Evolutionary conservation across 768 basidiomycete species (phyloP), one percentile per base, ranked within the genome.

Genomic region (Hygrocybe punicea): DNA sequence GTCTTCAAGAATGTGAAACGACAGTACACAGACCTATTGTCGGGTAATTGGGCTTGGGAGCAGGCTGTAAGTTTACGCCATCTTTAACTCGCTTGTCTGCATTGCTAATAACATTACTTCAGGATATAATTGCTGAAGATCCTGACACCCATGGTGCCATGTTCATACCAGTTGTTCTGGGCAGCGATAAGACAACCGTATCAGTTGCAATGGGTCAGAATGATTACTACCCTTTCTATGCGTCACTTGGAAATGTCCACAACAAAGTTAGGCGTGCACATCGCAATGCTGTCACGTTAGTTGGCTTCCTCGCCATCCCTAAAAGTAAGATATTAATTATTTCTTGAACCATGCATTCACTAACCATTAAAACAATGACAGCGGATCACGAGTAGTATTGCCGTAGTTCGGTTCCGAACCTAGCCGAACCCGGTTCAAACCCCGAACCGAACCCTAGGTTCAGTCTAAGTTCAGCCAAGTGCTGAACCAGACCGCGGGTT

Each of bases 181-280:
- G 76, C 1, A 75, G 72, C 52, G 73, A 80, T 55, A 78, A 78
- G 56, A 78, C 76, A 0, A 77, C 74, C 0, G 74, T 77, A 0
- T 78, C 73, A 0, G 71, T 73, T n/a, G 71, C 69, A 0, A 78
- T 75, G 0, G 73, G 75, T 1, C 70, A 77, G 39, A 65, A 74
- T 25, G 72, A 76, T 29, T 76, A 71, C 44, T 68, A 77, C 53
- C 75, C 72, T 0, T 54, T 74, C 0, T 77, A 76, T 54, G 33
- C 61, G 0, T 73, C 71, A 3, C 42, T 60, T 0, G 71, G 75
- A 0, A 68, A 61, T 24, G 37, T 76, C 3, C 47, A 59, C 1
- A 73, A 75, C 53, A 59, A 51, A 10, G 67, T 65, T 1, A 63
- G 69, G 0, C 67, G 70, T 6, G 65, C 57, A 0, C 74, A 77